A percentile compares a stretch with the other conserved stretches of the same genome.
phyloP scores from a whole-genome alignment of 2,329 filamentous ascomycete genomes.

The Uncinocarpus reesii region DNA sequence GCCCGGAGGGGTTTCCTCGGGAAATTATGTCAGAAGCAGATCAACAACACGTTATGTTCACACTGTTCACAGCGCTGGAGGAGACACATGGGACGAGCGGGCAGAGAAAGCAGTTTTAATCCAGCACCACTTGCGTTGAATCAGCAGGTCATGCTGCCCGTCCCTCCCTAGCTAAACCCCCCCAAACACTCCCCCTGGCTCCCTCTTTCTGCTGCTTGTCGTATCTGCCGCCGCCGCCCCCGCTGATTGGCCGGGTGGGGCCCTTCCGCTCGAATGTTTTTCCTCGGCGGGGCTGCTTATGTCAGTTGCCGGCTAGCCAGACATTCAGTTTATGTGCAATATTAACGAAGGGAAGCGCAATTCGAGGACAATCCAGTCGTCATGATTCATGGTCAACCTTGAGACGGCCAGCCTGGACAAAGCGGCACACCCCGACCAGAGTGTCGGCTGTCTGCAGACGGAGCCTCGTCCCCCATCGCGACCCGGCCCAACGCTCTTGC shows the following conservation, averaged over 20 bases:
- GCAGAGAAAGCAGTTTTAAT: neutral
- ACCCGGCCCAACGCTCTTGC: neutral
- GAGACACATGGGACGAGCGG: too few relatives aligned
- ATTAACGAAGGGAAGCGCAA: too few relatives aligned
- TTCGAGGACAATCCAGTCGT: too few relatives aligned
- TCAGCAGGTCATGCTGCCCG: slow-evolving; percentile 7
- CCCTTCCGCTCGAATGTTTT: slow-evolving; percentile 5
- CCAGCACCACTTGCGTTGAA: neutral
- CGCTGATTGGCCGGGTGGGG: neutral
- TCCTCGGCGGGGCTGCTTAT: neutral
- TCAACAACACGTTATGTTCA: neutral
- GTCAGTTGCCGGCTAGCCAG: too few relatives aligned
- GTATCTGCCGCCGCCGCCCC: slow-evolving; percentile 6
- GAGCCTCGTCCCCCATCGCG: neutral
- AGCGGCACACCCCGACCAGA: too few relatives aligned
- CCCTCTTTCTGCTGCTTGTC: neutral
- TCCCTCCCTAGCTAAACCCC: slow-evolving; percentile 5
- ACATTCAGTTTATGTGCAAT: too few relatives aligned
- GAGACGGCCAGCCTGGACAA: too few relatives aligned
- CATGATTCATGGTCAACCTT: too few relatives aligned
- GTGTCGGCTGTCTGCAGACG: slow-evolving; percentile 1
- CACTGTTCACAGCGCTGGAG: neutral
- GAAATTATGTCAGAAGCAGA: neutral
- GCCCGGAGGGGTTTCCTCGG: neutral
- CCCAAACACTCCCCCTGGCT: neutral